Evolutionary conservation across 2,329 filamentous ascomycete genomes (phyloP), one percentile per base, ranked within the genome.

Genomic region (Hypoxylon sp.): DNA sequence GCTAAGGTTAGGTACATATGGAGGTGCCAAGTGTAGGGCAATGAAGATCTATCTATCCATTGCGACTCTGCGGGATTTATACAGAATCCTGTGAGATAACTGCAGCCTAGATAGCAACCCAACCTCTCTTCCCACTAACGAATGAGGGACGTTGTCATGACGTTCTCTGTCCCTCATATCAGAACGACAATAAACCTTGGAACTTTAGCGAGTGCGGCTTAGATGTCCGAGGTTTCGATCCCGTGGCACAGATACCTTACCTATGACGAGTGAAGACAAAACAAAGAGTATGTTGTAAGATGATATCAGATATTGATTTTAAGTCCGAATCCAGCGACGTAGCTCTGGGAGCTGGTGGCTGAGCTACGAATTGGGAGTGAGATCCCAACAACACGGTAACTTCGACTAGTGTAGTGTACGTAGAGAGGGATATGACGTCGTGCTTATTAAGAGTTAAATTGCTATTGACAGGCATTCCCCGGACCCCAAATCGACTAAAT

Each of bases 391-490:
- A 29, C 16, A 19, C 30, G 63, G 63, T 66, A 69, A 55, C 60
- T 63, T 43, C 9, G 14, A 50, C 29, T 63, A 50, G 23, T 47
- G 46, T 37, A 47, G n/a, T 6, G 6, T 27, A 27, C 6, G 25
- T 6, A 27, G 6, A 27, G 46, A 59, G 46, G 16, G 8, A 37
- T 29, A 63, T 68, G 56, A 59, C 56, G 63, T 66, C 34, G 47
- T 48, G 66, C 52, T 69, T 59, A 68, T 68, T 58, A 68, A 63
- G 54, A 41, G 25, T 21, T 41, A 29, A 9, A 19, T 55, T 5
- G 25, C 21, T 60, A 61, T 63, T 43, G 59, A 63, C 66, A 67
- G 48, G 66, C 66, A 63, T 69, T 69, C 66, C 66, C 66, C 66
- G 16, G 43, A 64, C 63, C 47, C 56, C 63, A 50, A 65, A 68